Evolutionary conservation across 202 grass and related monocot genomes (phyloP).

Genomic region (Dendrocalamus latiflorus): DNA sequence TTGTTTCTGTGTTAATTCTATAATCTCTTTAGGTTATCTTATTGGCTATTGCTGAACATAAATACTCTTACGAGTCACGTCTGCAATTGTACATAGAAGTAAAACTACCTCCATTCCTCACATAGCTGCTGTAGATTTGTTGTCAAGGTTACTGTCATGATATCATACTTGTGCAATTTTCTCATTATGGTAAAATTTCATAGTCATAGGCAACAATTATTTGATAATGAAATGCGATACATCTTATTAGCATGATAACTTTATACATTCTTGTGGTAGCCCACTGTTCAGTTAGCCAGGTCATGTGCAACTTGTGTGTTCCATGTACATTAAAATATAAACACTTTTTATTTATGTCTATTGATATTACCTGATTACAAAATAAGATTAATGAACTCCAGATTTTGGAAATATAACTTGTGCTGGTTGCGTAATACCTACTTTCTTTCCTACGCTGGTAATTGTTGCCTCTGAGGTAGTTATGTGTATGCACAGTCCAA

Average conservation of each 20-base stretch:
- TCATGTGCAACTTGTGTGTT: background rate
- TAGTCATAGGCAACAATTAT: background rate
- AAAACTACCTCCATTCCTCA: background rate
- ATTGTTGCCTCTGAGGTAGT: background rate
- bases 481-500: background rate
- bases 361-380: background rate
- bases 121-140: background rate
- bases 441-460: background rate
- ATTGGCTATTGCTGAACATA: background rate
- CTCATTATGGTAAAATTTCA: background rate
- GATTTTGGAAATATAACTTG: background rate
- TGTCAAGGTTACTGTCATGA: background rate
- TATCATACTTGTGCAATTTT: background rate
- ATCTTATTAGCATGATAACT: conserved; percentile 6
- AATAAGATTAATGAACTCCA: background rate
- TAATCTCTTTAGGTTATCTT: background rate
- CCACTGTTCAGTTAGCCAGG: background rate
- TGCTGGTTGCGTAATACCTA: background rate
- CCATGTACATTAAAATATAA: background rate
- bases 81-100: background rate
- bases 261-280: background rate
- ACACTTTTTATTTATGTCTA: background rate
- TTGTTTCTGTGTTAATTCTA: background rate
- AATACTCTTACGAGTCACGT: background rate
- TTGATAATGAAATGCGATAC: background rate